Evolutionary conservation across 1,139 yeast genomes (phyloP).

Genomic region (Arxiozyma slooffiae): DNA sequence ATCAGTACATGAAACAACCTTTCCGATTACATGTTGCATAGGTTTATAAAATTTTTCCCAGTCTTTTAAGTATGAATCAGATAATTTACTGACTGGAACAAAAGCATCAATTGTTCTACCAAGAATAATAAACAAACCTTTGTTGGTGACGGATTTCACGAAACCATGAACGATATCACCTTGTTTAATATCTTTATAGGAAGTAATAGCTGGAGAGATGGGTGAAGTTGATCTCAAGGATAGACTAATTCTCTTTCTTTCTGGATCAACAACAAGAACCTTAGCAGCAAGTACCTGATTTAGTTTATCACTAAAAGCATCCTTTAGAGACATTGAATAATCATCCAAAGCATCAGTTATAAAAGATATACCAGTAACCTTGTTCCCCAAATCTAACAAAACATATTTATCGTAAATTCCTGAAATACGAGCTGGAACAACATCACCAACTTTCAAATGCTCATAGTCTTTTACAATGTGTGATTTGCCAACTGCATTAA

Average conservation of each 20-base stretch:
- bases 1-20: constrained; percentile 52
- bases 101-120: constrained; percentile 69
- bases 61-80: constrained; percentile 72
- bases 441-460: constrained; percentile 50
- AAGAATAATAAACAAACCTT: constrained; percentile 71
- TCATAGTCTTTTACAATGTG: constrained; percentile 35
- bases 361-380: constrained; percentile 55
- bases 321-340: constrained; percentile 46
- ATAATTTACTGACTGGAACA: constrained; percentile 70
- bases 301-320: constrained; percentile 37
- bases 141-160: constrained; percentile 61
- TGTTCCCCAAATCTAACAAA: constrained; percentile 56
- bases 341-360: constrained; percentile 74
- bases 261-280: constrained; percentile 47
- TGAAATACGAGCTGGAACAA: constrained; percentile 56
- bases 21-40: constrained; percentile 70
- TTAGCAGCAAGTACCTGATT: constrained; percentile 57
- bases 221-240: constrained; percentile 48
- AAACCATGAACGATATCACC: constrained; percentile 76
- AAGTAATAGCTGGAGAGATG: constrained; percentile 43
- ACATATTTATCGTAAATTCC: constrained; percentile 55
- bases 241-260: constrained; percentile 50
- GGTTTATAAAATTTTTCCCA: constrained; percentile 73
- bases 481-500: constrained; percentile 45
- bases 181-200: constrained; percentile 47